Evolutionary conservation across 1,139 yeast genomes (phyloP).

Genomic region (Yamadazyma songkhlaensis): DNA sequence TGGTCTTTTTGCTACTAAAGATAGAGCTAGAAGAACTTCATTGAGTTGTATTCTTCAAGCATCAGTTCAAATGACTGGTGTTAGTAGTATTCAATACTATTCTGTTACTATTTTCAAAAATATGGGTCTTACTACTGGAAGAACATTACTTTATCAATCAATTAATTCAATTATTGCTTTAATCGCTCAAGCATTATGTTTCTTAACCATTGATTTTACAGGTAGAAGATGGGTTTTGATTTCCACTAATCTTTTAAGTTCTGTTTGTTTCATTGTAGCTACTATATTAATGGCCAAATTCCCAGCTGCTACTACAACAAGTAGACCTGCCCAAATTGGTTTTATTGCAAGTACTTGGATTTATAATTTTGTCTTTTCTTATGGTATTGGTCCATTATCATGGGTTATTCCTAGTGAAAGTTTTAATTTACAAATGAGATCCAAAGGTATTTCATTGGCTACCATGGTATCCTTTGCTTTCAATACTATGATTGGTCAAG

Average conservation of each 20-base stretch:
- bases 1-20: constrained; percentile 17
- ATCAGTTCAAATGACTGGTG: constrained; percentile 50
- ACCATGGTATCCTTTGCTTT: constrained; percentile 27
- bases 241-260: constrained; percentile 11
- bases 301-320: constrained; percentile 15
- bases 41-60: constrained; percentile 15
- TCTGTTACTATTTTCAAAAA: constrained; percentile 34
- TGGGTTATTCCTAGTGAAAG: constrained; percentile 23
- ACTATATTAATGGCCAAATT: constrained; percentile 45
- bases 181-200: constrained; percentile 34
- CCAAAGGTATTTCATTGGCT: constrained; percentile 31
- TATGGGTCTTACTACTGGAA: constrained; percentile 17
- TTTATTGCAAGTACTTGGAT: constrained; percentile 36
- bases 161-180: constrained; percentile 50
- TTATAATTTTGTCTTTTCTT: constrained; percentile 24
- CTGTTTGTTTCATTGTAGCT: constrained; percentile 21
- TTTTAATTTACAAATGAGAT: constrained; percentile 24
- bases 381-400: constrained; percentile 33
- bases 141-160: constrained; percentile 40
- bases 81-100: constrained; percentile 70
- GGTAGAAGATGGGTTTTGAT: constrained; percentile 17
- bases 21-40: constrained; percentile 14
- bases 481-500: constrained; percentile 35
- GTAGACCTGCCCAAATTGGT: constrained; percentile 16
- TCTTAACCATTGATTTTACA: constrained; percentile 22